phyloP scores from a whole-genome alignment of 2,329 filamentous ascomycete genomes.

The Pestalotiopsis fici region DNA sequence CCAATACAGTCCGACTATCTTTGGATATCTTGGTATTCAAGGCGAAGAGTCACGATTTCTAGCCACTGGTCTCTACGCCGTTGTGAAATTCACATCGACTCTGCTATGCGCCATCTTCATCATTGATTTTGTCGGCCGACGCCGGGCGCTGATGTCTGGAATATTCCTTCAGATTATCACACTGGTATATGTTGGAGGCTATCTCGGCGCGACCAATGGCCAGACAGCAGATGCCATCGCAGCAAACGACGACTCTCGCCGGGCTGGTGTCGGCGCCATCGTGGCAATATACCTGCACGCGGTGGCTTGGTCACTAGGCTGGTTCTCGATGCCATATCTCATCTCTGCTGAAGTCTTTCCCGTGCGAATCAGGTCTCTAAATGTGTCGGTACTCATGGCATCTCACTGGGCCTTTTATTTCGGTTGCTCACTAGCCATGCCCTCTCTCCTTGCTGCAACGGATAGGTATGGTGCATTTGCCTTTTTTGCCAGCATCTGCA shows the following conservation, averaged over 20 bases:
- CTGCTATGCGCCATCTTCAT: conserved; percentile 48
- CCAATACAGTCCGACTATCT: conserved; percentile 72
- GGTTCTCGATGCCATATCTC: conserved; percentile 45
- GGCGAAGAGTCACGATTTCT: conserved; percentile 47
- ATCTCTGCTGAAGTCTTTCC: conserved; percentile 47
- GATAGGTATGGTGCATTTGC: conserved; percentile 30
- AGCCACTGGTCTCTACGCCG: conserved; percentile 75
- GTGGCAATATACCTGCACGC: conserved; percentile 44
- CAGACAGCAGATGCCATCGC: conserved; percentile 18
- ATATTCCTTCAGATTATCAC: conserved; percentile 32
- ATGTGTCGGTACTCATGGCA: conserved; percentile 42
- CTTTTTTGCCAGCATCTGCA: conserved; percentile 28
- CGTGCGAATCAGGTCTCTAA: conserved; percentile 39
- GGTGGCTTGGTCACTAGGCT: conserved; percentile 46
- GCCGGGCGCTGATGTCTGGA: conserved; percentile 32
- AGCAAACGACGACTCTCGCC: conserved; percentile 18
- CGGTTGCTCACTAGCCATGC: conserved; percentile 33
- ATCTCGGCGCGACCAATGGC: conserved; percentile 28
- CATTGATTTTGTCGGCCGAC: conserved; percentile 23
- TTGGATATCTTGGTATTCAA: conserved; percentile 52
- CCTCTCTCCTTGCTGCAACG: conserved; percentile 30
- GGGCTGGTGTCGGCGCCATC: conserved; percentile 39
- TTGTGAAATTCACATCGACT: conserved; percentile 72
- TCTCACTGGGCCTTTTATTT: conserved; percentile 41
- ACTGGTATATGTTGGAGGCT: conserved; percentile 28